Base-by-base conservation (phyloP, 805 yeast genomes). In the Candida sithepensis region DNA sequence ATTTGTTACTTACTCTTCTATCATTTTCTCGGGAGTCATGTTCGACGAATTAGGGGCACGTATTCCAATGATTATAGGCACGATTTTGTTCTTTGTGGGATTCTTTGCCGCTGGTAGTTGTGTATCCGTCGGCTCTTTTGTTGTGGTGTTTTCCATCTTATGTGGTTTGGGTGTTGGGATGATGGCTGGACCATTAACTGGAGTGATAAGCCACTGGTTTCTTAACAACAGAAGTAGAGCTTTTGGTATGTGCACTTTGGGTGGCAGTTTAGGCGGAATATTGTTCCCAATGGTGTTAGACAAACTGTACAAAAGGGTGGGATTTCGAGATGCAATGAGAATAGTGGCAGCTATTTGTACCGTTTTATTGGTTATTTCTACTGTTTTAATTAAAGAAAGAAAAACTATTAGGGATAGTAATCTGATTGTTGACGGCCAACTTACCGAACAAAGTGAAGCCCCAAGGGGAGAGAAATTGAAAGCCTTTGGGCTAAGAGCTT, bases 191-290 rank as follows among this genome's bases (percentile, higher is more conserved):
- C 87, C 88, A 0, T 59, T 74, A 22, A 61, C 81, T 2, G 77
- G 83, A 2, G 79, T 74, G 10, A 64, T 81, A 5, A 75, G 81
- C 43, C 88, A 83, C 53, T 82, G 84, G 82, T 82, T 82, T 55
- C 59, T 65, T 48, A 63, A 60, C 19, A 73, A 72, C 48, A 68
- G 85, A 48, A 84, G 82, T 1, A 61, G 68, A 42, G 84, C 81
- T 4, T 71, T 78, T 26, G 86, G 85, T 0, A 44, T 80, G 3
- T 81, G 83, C 3, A 76, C 82, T 2, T 61, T 70, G 39, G 82
- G 82, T 18, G 81, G 80, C 1, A 72, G 78, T 1, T 53, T 77
- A 20, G 82, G 82, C 19, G 82, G 82, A 28, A 63, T 76, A 45
- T 47, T 69, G n/a, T 70, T 78, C 51, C 81, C 83, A 4, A 56